Base-by-base conservation (phyloP, 306 rosid species). In the Prunus mume region DNA sequence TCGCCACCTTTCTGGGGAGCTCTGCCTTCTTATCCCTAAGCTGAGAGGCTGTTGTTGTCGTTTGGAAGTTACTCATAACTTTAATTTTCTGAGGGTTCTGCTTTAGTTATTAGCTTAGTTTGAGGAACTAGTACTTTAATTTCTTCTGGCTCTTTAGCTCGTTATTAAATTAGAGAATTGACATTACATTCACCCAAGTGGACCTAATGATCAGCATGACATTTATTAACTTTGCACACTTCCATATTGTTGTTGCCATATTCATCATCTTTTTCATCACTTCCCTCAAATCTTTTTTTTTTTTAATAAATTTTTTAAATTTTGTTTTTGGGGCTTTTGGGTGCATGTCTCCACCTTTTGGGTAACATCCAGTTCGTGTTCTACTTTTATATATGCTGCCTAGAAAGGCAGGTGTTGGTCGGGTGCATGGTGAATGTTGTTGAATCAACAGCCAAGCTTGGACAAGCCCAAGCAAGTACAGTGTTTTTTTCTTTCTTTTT, bases 1-100 rank as follows among this genome's bases (percentile, higher is more conserved):
- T 87, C 94, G 47, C 83, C 88, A 58, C 82, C 91, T 47, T 86
- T 87, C 43, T 94, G 93, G 93, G 85, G 89, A 72, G 78, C 75
- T n/a, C 76, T 85, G 58, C 87, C 96, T 71, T 85, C 90, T 78
- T 86, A 88, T 64, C 92, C 92, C 49, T 77, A 77, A 32, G 47
- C 49, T 77, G 72, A 32, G 47, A 65, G 41, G 65, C 28, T 27
- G 14, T 17, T 52, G 17, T 38, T 68, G 20, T 43, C 2, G 32
- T 17, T 73, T 43, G 43, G 45, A 32, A 52, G 57, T 56, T 43
- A 22, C 41, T 30, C 2, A 3, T 34, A 27, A 27, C 69, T 45
- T 61, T 25, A 61, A 61, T 73, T 45, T 38, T 73, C 27, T 19
- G 47, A 27, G 69, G 47, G 9, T 46, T 73, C 12, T 46, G 49